Base-by-base conservation (phyloP, 305 asterid species). In the Ajuga reptans region DNA sequence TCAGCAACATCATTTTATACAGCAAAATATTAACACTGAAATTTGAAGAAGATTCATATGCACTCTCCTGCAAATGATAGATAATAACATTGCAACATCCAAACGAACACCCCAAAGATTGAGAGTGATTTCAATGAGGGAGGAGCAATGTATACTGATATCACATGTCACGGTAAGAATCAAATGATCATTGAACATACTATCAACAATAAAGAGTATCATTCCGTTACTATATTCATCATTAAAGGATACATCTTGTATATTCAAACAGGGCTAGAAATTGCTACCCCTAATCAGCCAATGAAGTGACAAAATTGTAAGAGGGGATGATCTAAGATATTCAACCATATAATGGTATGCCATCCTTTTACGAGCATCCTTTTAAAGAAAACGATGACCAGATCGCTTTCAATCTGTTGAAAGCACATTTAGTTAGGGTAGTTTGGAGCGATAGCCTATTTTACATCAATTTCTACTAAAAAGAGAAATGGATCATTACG, bases 371-470 rank as follows among this genome's bases (percentile, higher is more conserved):
- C 18, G 6, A 15, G 72, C 55, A 54, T 16, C 52, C 71, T 4
- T 7, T 9, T 50, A 34, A 72, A 62, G 69, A 68, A 66, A 50
- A 49, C 56, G 69, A 46, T 49, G 65, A 64, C 14, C 64, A 12
- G 17, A 21, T 47, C 36, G 58, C 1, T 9, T 5, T 63, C 47
- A 53, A 21, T 54, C 51, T 45, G 43, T 61, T 56, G 37, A 3
- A 49, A 41, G 69, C 29, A 41, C 3, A 41, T 27, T 17, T 61
- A 36, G 52, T 36, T 45, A 5, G 50, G 72, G 21, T 56, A 16
- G 51, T 55, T 60, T 12, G 9, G 52, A 51, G 33, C 5, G 12
- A 41, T 17, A 15, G 72, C 45, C 41, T 46, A 16, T 51, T 27
- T 31, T 42, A 58, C 16, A 55, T 16, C 17, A 64, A 4, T 17